phyloP scores from a whole-genome alignment of 768 basidiomycete genomes.

The Sistotremastrum suecicum region DNA sequence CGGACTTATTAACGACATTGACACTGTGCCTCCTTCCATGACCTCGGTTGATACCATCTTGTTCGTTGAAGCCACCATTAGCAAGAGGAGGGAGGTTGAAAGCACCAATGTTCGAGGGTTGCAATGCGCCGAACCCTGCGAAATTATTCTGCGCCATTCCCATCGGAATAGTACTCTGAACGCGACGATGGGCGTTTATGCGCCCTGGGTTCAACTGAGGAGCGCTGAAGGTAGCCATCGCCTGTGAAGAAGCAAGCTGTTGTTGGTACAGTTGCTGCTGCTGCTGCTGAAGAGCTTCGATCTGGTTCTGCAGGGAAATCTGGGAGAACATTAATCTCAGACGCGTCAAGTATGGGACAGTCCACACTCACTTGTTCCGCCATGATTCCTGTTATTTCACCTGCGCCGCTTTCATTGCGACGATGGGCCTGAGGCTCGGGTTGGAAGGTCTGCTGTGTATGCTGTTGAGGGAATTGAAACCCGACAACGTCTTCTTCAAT shows the following conservation, averaged over 20 bases:
- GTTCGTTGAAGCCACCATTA: slow-evolving; percentile 44
- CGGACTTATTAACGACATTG: slow-evolving; percentile 73
- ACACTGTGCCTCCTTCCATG: slow-evolving; percentile 87
- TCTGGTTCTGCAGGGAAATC: slow-evolving; percentile 85
- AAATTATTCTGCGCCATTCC: slow-evolving; percentile 28
- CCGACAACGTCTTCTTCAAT: slow-evolving; percentile 71
- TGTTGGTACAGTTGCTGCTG: slow-evolving; percentile 85
- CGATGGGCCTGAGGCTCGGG: slow-evolving; percentile 27
- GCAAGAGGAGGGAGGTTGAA: slow-evolving; percentile 42
- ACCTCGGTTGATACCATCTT: slow-evolving; percentile 57
- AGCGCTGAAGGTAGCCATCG: slow-evolving; percentile 58
- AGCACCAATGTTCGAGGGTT: slow-evolving; percentile 48
- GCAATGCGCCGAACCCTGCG: slow-evolving; percentile 25
- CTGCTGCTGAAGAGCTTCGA: slow-evolving; percentile 80
- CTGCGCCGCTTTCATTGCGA: slow-evolving; percentile 38
- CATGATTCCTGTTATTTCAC: slow-evolving; percentile 83
- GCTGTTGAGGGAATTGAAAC: slow-evolving; percentile 75
- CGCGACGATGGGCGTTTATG: slow-evolving; percentile 51
- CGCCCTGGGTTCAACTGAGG: slow-evolving; percentile 46
- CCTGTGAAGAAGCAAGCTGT: slow-evolving; percentile 77
- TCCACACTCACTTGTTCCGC: slow-evolving; percentile 67
- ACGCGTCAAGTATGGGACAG: background rate
- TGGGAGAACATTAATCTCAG: slow-evolving; percentile 16
- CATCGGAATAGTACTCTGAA: slow-evolving; percentile 72
- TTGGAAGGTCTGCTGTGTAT: slow-evolving; percentile 22